Evolutionary conservation across 305 asterid genomes (phyloP), one percentile per base, ranked within the genome.

Genomic region (Fraxinus ornus): DNA sequence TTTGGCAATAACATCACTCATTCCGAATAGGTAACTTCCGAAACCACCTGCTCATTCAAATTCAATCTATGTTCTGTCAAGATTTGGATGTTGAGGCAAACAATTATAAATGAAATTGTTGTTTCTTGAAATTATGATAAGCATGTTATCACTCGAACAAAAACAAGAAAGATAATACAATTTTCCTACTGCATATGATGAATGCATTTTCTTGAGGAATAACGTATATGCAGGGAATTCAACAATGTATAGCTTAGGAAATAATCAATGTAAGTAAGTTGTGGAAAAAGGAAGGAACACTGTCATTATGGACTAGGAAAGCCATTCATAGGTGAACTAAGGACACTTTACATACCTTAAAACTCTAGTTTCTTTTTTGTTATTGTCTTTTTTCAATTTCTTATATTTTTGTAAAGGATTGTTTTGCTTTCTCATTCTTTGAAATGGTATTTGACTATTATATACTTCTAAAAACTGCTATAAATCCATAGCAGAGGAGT

Each of bases 21-120:
- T 95, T 74, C 97, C 98, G 78, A 94, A 95, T 30, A 95, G 92
- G 89, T 94, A 95, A 86, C 97, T 93, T 30, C 99, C 99, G 66
- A 95, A 95, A 57, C 99, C 99, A 77, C 98, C 99, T 95, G 95
- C 79, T 79, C 75, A 76, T 82, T 84, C 70, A 83, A 82, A 82
- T 76, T 35, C 47, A 78, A 57, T 80, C 7, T 78, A 10, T 82
- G 47, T 3, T 77, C 35, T 1, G 64, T 36, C 37, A 66, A 12
- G 39, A 10, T 12, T 68, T 28, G 19, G 6, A 8, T 7, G 22
- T 24, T 7, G 35, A 26, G 19, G 21, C 75, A 1, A 41, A 30
- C 7, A n/a, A 37, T 70, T 2, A 77, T 28, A 28, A 9, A 68
- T 68, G 36, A 68, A 66, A 68, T 68, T 0, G 37, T 26, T 26